Conservation (phyloP, 208 protist genomes). For the Trichomonas gallinae region DNA sequence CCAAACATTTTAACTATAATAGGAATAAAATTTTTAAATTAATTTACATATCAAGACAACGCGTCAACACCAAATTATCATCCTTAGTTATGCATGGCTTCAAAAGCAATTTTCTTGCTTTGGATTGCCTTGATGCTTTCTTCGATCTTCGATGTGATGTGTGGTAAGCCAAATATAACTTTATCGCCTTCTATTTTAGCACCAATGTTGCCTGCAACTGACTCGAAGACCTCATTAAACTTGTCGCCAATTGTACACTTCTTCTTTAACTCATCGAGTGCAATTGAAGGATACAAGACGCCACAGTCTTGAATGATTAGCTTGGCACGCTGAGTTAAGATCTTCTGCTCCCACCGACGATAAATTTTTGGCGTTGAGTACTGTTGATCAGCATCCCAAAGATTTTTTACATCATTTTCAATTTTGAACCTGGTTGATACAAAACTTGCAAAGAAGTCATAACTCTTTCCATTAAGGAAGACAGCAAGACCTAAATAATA, state of each 20-base stretch:
- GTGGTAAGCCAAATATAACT: neutral
- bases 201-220: neutral
- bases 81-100: too few species aligned
- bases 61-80: too few species aligned
- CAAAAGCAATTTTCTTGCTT: too few species aligned
- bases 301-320: neutral
- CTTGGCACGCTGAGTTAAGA: neutral
- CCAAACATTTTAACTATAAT: too few species aligned
- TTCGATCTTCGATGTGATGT: neutral
- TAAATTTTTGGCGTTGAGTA: neutral
- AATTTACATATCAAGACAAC: too few species aligned
- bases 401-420: neutral
- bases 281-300: neutral
- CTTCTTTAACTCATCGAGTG: neutral
- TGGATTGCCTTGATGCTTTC: neutral
- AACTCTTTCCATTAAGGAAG: neutral
- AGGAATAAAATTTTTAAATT: too few species aligned
- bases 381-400: neutral
- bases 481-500: neutral
- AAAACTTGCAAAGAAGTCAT: neutral
- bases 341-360: neutral
- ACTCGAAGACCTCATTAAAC: neutral
- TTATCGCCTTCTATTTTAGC: neutral
- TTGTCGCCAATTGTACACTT: neutral
- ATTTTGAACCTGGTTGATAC: neutral